Percentiles rank a stretch among this genome's conserved stretches.
These are phyloP conservation scores for Juglanconis oblonga DNA, from an alignment of 2,329 filamentous ascomycete genomes.

Conservation along the genomic window DNA sequence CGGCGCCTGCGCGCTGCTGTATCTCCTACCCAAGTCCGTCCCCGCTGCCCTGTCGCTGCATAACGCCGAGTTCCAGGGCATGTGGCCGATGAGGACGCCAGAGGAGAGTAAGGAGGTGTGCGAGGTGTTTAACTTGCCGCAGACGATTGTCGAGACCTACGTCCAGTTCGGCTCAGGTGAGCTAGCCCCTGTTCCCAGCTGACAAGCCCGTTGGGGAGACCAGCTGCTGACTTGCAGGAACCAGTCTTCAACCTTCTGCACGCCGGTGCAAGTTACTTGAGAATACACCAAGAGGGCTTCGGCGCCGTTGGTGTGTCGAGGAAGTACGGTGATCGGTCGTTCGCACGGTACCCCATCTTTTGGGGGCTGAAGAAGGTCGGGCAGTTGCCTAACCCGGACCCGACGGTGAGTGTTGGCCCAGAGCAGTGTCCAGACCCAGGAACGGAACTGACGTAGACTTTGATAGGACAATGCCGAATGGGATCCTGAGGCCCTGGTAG, in stretches of 20 bases:
- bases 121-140: slow-evolving; percentile 57
- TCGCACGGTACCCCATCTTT: slow-evolving; percentile 65
- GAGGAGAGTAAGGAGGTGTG: slow-evolving; percentile 61
- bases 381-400: slow-evolving; percentile 64
- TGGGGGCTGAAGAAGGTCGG: slow-evolving; percentile 64
- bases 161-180: slow-evolving; percentile 58
- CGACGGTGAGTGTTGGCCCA: slow-evolving; percentile 32
- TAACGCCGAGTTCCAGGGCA: slow-evolving; percentile 66
- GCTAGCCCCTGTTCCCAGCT: slow-evolving; percentile 39
- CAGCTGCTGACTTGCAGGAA: slow-evolving; percentile 44
- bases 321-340: slow-evolving; percentile 66
- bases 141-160: slow-evolving; percentile 54
- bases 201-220: slow-evolving; percentile 60
- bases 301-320: slow-evolving; percentile 66
- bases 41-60: slow-evolving; percentile 62
- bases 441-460: background rate
- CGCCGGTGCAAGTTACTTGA: slow-evolving; percentile 63
- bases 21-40: slow-evolving; percentile 58
- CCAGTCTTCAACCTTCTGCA: slow-evolving; percentile 65
- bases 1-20: slow-evolving; percentile 52
- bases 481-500: slow-evolving; percentile 42
- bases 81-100: slow-evolving; percentile 63
- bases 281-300: slow-evolving; percentile 65
- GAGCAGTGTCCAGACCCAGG: background rate
- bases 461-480: slow-evolving; percentile 55